Evolutionary conservation across 179 eudicot species (phyloP), one percentile per base, ranked within the genome.

Genomic region (Camellia oleifera): DNA sequence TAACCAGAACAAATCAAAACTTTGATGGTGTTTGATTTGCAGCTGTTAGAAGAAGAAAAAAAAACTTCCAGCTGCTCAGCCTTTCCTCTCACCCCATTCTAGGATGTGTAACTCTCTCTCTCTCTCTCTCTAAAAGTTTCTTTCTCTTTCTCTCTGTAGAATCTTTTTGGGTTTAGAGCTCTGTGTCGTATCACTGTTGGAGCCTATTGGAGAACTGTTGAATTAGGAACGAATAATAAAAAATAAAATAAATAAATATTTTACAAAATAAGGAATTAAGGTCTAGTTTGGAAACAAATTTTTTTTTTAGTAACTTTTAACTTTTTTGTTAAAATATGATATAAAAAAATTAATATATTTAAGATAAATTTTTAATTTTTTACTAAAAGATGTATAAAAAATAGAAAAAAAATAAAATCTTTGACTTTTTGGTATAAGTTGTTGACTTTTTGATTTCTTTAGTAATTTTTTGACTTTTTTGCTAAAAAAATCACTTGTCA

Each of bases 1-100:
- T 14, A 74, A 67, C 80, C 74, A 12, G 65, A 69, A 77, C 73
- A 77, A 77, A 77, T 67, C 65, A 77, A 67, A 32, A 77, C 62
- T 77, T 48, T n/a, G n/a, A n/a, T 7, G 73, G 54, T 14, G 4
- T 56, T 53, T 54, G 80, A 78, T 69, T 56, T 69, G 80, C 80
- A 69, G 74, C 75, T 69, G 75, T 6, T 11, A 57, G 52, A 32
- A 32, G 32, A 32, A 32, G 32, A n/a, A 32, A 32, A 32, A 32
- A 53, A 68, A 60, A 17, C 32, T 44, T 56, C 65, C 75, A 69
- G 67, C 80, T 42, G 74, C 74, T 69, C 54, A 17, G 48, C 4
- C 50, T 56, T n/a, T 78, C 80, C 40, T 56, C 75, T 78, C 66
- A 78, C 52, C 74, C 80, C 74, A 68, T 67, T 42, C 56, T 42